phyloP scores from a whole-genome alignment of 306 rosid species.

The Sphenostylis stenocarpa region DNA sequence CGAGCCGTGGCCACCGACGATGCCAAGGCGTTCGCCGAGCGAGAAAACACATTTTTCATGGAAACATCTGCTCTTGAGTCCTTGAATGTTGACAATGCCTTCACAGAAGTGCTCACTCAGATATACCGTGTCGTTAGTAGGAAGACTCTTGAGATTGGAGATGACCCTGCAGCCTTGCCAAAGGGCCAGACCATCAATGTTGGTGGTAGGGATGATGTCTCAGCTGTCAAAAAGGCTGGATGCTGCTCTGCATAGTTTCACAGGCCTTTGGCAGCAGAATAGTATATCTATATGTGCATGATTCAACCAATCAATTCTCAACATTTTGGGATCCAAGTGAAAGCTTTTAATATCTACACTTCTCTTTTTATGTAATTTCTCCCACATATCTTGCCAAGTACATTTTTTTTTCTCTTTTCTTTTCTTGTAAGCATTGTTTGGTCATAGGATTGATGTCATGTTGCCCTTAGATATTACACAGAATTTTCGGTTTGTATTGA shows the following conservation, averaged over 20 bases:
- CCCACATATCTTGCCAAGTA: conserved; percentile 27
- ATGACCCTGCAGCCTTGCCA: conserved; percentile 73
- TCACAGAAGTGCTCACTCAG: conserved; percentile 83
- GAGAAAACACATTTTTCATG: conserved; percentile 73
- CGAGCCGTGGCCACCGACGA: conserved; percentile 68
- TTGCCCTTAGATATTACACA: conserved; percentile 26
- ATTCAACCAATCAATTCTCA: conserved; percentile 4
- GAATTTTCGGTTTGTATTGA: conserved; percentile 22
- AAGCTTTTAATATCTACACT: conserved; percentile 15
- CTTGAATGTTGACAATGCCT: conserved; percentile 74
- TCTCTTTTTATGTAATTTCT: conserved; percentile 4
- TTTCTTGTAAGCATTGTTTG: conserved; percentile 29
- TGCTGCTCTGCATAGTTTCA: conserved; percentile 69
- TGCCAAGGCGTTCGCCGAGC: conserved; percentile 66
- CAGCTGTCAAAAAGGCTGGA: conserved; percentile 67
- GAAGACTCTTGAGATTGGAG: conserved; percentile 80
- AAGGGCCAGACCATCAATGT: conserved; percentile 79
- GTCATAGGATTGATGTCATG: conserved; percentile 34
- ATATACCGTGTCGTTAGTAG: conserved; percentile 69
- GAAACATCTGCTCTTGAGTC: conserved; percentile 84
- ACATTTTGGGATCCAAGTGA: conserved; percentile 26
- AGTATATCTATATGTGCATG: conserved; percentile 20
- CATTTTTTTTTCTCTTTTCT: not conserved
- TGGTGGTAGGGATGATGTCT: conserved; percentile 71
- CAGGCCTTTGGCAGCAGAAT: conserved; percentile 1